Evolutionary conservation across 768 basidiomycete genomes (phyloP).

Genomic region (Phanerochaete sordida): DNA sequence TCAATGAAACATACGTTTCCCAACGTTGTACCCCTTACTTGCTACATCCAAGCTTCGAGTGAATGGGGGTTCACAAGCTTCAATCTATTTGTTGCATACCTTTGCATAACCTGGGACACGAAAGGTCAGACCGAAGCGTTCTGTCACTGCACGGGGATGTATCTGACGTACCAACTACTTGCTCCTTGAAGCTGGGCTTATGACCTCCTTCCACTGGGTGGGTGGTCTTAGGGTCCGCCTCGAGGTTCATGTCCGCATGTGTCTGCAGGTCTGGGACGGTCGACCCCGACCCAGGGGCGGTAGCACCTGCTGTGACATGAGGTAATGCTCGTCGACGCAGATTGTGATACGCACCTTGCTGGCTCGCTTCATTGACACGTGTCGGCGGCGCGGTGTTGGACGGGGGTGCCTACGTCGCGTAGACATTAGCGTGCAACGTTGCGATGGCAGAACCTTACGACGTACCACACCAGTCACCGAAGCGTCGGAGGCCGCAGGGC

Average conservation of each 20-base stretch:
- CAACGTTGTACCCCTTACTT: constrained; percentile 8
- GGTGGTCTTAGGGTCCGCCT: not conserved
- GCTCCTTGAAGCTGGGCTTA: constrained; percentile 13
- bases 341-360: constrained; percentile 6
- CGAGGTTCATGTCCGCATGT: not conserved
- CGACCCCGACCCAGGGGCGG: constrained; percentile 12
- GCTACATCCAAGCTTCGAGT: not conserved
- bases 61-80: not conserved
- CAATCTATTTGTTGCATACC: not conserved
- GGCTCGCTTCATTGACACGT: constrained; percentile 3
- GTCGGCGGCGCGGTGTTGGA: constrained; percentile 9
- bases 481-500: not conserved
- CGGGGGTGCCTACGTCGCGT: not conserved
- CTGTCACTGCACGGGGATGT: not conserved
- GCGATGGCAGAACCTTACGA: not conserved
- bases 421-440: not conserved
- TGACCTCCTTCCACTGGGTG: not conserved
- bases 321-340: not conserved
- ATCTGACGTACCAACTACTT: constrained; percentile 11
- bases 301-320: constrained; percentile 3
- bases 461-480: not conserved
- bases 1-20: constrained; percentile 2
- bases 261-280: not conserved
- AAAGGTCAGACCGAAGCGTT: not conserved
- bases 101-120: constrained; percentile 10